Conservation (phyloP, 352 stramenopile genomes). For the Globisporangium uncinulatum region DNA sequence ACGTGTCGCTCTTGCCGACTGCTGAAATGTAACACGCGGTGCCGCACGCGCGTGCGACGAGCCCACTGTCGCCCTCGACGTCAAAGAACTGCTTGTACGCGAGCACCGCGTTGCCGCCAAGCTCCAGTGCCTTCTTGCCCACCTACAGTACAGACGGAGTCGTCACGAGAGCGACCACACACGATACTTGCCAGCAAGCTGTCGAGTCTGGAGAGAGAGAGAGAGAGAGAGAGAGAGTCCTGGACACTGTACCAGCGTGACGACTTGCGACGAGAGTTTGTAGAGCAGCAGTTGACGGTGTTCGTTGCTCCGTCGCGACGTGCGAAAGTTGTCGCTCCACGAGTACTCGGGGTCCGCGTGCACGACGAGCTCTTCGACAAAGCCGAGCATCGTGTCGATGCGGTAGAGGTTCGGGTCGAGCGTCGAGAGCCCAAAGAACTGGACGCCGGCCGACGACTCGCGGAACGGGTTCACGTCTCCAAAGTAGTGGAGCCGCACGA, state of each 20-base stretch:
- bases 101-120: slow-evolving; percentile 97
- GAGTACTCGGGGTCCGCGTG: slow-evolving; percentile 98
- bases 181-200: neutral
- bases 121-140: slow-evolving; percentile 94
- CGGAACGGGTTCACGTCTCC: slow-evolving; percentile 97
- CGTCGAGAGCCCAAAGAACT: slow-evolving; percentile 95
- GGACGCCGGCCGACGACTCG: slow-evolving; percentile 96
- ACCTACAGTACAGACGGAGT: slow-evolving; percentile 35
- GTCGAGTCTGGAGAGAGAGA: too few species aligned
- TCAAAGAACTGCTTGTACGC: slow-evolving; percentile 99
- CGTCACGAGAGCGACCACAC: slow-evolving; percentile 24
- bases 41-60: slow-evolving; percentile 95
- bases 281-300: slow-evolving; percentile 95
- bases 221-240: neutral
- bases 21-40: slow-evolving; percentile 85
- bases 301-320: slow-evolving; percentile 93
- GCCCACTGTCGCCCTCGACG: slow-evolving; percentile 96
- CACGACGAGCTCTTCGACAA: slow-evolving; percentile 96
- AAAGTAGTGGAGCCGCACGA: slow-evolving; percentile 96
- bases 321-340: slow-evolving; percentile 94
- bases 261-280: slow-evolving; percentile 88
- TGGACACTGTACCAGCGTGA: slow-evolving; percentile 34
- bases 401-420: slow-evolving; percentile 87
- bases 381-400: slow-evolving; percentile 89
- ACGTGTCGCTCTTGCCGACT: slow-evolving; percentile 48